phyloP scores from a whole-genome alignment of 164 flowering plant genomes.

The Warburgia ugandensis region DNA sequence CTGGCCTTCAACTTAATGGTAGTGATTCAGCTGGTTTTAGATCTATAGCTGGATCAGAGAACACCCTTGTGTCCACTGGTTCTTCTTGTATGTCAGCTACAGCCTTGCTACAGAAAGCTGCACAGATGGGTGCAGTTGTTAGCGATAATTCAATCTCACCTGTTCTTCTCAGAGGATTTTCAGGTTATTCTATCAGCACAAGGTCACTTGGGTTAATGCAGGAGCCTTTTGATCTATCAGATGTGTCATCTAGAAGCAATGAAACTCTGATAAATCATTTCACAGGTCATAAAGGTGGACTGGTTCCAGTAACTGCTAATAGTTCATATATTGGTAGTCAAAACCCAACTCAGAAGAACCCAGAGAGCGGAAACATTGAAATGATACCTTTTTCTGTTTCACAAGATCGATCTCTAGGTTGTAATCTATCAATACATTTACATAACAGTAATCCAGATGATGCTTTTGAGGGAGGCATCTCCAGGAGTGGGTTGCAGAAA shows the following conservation, averaged over 20 bases:
- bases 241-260: neutral
- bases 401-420: no score
- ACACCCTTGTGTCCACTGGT: constrained; percentile 10
- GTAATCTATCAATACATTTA: no score
- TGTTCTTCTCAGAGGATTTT: constrained; percentile 33
- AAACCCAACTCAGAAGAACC: no score
- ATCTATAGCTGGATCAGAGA: constrained; percentile 3
- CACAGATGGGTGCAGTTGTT: constrained; percentile 44
- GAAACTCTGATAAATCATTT: no score
- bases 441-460: no score
- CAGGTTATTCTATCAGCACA: constrained; percentile 17
- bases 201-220: constrained; percentile 14
- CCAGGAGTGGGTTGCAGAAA: constrained; percentile 4
- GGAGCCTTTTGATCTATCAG: constrained; percentile 3
- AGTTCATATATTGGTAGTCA: no score
- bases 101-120: constrained; percentile 50
- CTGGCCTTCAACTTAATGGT: neutral
- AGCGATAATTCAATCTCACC: constrained; percentile 31
- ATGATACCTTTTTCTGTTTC: no score
- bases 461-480: no score
- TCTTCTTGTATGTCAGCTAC: no score
- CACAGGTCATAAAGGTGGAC: no score
- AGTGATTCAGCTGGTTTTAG: neutral
- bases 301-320: neutral
- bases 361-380: no score